phyloP scores from a whole-genome alignment of 805 yeast genomes.

The Cyberlindnera xishuangbannaensis region DNA sequence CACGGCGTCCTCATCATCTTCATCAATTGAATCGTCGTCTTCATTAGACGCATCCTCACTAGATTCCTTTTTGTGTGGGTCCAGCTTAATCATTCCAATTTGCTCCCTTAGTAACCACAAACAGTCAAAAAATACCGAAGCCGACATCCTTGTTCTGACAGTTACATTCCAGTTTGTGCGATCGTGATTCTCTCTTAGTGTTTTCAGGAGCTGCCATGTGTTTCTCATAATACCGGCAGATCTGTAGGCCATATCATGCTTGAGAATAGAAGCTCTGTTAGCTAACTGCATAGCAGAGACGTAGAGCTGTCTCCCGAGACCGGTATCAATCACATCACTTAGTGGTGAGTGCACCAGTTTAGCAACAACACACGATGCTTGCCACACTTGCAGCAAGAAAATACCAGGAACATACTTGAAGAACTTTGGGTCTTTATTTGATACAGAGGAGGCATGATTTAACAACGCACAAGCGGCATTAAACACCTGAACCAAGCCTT shows the following conservation, averaged over 20 bases:
- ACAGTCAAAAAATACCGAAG: slow-evolving; percentile 88
- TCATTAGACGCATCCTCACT: slow-evolving; percentile 15
- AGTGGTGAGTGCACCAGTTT: slow-evolving; percentile 74
- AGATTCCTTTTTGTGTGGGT: slow-evolving; percentile 19
- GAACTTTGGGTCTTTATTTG: slow-evolving; percentile 52
- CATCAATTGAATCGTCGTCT: slow-evolving; percentile 24
- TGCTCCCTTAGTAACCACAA: slow-evolving; percentile 78
- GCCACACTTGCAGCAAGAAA: slow-evolving; percentile 82
- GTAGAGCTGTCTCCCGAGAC: slow-evolving; percentile 65
- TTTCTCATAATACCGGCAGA: slow-evolving; percentile 92
- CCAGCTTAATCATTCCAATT: slow-evolving; percentile 76
- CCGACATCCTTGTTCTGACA: slow-evolving; percentile 83
- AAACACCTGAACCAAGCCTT: slow-evolving; percentile 71
- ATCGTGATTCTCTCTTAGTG: slow-evolving; percentile 46
- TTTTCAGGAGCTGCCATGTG: slow-evolving; percentile 82
- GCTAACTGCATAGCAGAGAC: slow-evolving; percentile 62
- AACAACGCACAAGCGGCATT: slow-evolving; percentile 73
- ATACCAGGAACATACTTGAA: slow-evolving; percentile 80
- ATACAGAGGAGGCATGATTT: slow-evolving; percentile 59
- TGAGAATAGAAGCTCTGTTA: slow-evolving; percentile 74
- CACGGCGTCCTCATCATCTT: slow-evolving; percentile 17
- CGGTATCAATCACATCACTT: slow-evolving; percentile 58
- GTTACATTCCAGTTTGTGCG: slow-evolving; percentile 40
- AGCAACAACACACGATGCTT: slow-evolving; percentile 79
- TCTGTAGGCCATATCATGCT: slow-evolving; percentile 89